These are phyloP conservation scores for Zygosaccharomyces lentus DNA, from an alignment of 805 yeast genomes.

Conservation along the genomic window DNA sequence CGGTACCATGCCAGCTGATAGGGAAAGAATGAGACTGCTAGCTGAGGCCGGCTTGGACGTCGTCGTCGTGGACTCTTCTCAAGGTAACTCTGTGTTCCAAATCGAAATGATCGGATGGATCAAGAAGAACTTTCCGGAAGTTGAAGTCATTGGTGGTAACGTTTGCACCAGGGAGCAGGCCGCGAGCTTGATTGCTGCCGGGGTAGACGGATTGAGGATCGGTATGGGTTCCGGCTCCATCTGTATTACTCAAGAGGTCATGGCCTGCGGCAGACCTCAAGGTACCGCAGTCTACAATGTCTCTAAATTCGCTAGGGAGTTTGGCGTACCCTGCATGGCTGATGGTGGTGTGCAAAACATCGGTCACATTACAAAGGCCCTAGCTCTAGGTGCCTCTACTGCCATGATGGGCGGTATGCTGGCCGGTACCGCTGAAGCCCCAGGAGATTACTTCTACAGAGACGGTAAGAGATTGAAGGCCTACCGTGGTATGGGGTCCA, in stretches of 20 bases:
- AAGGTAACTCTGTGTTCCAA: slow-evolving; percentile 96
- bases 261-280: slow-evolving; percentile 99
- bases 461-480: slow-evolving; percentile 97
- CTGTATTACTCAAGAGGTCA: slow-evolving; percentile 98
- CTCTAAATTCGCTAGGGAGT: slow-evolving; percentile 85
- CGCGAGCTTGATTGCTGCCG: slow-evolving; percentile 87
- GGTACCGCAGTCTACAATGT: slow-evolving; percentile 98
- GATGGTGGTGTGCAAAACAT: slow-evolving; percentile 99
- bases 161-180: slow-evolving; percentile 99
- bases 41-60: slow-evolving; percentile 97
- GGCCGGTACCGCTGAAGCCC: slow-evolving; percentile 98
- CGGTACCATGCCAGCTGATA: slow-evolving; percentile 90
- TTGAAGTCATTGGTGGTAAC: slow-evolving; percentile 94
- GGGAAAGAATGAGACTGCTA: slow-evolving; percentile 72
- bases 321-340: slow-evolving; percentile 98
- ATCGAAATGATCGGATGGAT: slow-evolving; percentile 89
- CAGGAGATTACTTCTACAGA: slow-evolving; percentile 96
- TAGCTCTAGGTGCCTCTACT: slow-evolving; percentile 93
- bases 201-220: slow-evolving; percentile 96
- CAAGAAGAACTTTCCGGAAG: slow-evolving; percentile 69
- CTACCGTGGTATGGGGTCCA: slow-evolving; percentile 99
- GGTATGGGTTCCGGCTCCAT: slow-evolving; percentile 99
- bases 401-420: slow-evolving; percentile 99
- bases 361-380: slow-evolving; percentile 96
- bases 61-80: slow-evolving; percentile 91